phyloP scores from a whole-genome alignment of 2,329 filamentous ascomycete species.

The Truncatella angustata region DNA sequence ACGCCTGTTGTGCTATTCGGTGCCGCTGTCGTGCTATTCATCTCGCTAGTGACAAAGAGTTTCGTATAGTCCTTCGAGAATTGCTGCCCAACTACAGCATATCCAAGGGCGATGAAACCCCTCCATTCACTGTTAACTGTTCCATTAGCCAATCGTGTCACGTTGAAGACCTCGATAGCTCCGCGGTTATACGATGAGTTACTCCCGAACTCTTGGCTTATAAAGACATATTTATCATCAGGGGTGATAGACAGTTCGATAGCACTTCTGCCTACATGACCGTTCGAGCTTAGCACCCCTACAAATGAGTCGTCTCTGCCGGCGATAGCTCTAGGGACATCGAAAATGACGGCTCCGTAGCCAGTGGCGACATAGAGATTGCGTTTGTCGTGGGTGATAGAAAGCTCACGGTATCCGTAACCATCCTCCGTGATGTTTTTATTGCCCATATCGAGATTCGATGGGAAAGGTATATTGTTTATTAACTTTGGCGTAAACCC shows the following conservation, averaged over 20 bases:
- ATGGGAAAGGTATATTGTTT: background rate
- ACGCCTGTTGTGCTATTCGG: background rate
- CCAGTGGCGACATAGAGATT: conserved; percentile 5
- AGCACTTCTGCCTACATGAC: background rate
- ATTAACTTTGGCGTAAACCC: conserved; percentile 2
- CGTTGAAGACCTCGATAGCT: conserved; percentile 6
- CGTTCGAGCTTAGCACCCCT: background rate
- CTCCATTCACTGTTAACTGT: background rate
- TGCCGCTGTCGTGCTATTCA: background rate
- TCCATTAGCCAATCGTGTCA: background rate
- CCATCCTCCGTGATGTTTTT: background rate
- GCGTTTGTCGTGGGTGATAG: background rate
- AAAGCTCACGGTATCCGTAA: conserved; percentile 6
- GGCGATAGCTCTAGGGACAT: background rate
- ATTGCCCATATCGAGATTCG: background rate
- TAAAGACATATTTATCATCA: conserved; percentile 5
- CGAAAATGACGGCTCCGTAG: conserved; percentile 2
- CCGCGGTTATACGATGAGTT: conserved; percentile 1
- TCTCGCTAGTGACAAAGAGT: conserved; percentile 5
- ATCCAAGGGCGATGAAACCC: conserved; percentile 4
- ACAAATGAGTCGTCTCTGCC: conserved; percentile 1
- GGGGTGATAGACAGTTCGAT: conserved; percentile 6
- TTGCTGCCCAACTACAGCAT: conserved; percentile 1
- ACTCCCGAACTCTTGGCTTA: conserved; percentile 9
- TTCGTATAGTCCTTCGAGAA: conserved; percentile 6